These are phyloP conservation scores for Cymbidium sinense DNA, from an alignment of 106 monocot genomes.

Conservation along the genomic window DNA sequence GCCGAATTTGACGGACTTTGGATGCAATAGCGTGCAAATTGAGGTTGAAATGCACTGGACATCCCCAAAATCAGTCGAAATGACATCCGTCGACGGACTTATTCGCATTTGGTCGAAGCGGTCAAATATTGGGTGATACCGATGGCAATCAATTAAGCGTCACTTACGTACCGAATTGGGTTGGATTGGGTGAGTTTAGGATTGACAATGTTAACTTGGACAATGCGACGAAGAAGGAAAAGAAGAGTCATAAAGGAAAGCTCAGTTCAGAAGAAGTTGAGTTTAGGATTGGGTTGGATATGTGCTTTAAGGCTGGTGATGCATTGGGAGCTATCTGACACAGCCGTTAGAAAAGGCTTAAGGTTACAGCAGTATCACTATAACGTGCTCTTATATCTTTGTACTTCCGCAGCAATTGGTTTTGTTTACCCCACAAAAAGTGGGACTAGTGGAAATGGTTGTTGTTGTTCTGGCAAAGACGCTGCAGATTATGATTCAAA, in stretches of 20 bases:
- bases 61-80: no score
- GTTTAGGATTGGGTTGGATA: conserved; percentile 41
- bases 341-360: conserved; percentile 23
- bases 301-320: conserved; percentile 55
- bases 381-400: conserved; percentile 68
- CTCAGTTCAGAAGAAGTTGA: conserved; percentile 9
- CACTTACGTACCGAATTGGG: no score
- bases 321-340: conserved; percentile 59
- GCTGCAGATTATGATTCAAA: no score
- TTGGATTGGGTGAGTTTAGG: no score
- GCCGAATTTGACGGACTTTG: no score
- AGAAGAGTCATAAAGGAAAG: conserved; percentile 27
- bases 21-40: no score
- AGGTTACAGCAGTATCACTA: conserved; percentile 60
- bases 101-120: no score
- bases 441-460: conserved; percentile 12
- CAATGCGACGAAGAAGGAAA: conserved; percentile 4
- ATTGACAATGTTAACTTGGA: background rate
- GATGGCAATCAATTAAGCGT: no score
- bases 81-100: no score
- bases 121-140: no score
- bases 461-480: background rate
- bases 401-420: conserved; percentile 61
- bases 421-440: conserved; percentile 63
- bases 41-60: no score